Base-by-base conservation (phyloP, 805 yeast genomes). In the Wickerhamiella slavikovae region DNA sequence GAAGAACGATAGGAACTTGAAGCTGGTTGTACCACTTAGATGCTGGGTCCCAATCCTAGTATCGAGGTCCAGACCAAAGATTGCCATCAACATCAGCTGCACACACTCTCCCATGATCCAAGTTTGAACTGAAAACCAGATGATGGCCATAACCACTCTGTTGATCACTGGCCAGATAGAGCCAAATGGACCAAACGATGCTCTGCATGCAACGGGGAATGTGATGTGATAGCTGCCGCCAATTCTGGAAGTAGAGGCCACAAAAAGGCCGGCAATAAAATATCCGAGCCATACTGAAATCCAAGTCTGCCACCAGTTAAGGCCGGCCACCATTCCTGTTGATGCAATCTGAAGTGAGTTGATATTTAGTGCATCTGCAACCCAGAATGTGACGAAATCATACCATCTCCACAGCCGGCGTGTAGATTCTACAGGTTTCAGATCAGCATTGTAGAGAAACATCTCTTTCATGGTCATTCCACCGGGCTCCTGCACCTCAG, bases 221-320 rank as follows among this genome's bases (percentile, higher is more conserved):
- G 85, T 65, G 34, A 77, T 58, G 45, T 79, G 92, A 45, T 80
- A 76, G 36, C 64, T 63, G 6, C 80, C 62, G 40, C 93, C 93
- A 30, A 75, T 64, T 41, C 89, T 59, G 16, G 89, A 75, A 13
- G 76, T 61, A 5, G 67, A 44, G 2, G 66, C 63, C 19, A 79
- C 72, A 39, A 77, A 77, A 2, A 61, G 39, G 38, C 76, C 82
- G 37, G 75, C 68, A 27, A 74, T 51, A 15, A 58, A 45, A 47
- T 79, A 79, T 5, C 93, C 93, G n/a, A 79, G 35, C 85, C 91
- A 77, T 13, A 79, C 85, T 2, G 83, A 64, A 22, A 78, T 52
- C 89, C 92, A 79, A 10, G 75, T 69, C 46, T 71, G 80, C 89
- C 89, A 79, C 91, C 91, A 78, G 18, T 69, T 64, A 49, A 79